A percentile compares a stretch with the other conserved stretches of the same genome.
These are phyloP conservation scores for Leucoagaricus sp. DNA, from an alignment of 1,284 basidiomycete genomes.

Conservation along the genomic window DNA sequence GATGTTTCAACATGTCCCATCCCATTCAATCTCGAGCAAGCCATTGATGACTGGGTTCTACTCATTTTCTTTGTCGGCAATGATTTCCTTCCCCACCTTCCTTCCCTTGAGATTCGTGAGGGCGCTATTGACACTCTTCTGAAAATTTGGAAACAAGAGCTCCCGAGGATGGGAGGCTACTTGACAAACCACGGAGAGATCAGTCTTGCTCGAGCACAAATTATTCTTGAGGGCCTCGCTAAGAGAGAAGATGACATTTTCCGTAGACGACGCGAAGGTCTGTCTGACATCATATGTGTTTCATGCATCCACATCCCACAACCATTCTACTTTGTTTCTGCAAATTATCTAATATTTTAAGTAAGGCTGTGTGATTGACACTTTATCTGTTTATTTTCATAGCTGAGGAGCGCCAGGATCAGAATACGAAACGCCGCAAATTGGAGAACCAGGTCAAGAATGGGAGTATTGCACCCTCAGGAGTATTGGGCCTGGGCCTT, in stretches of 20 bases:
- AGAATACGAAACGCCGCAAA: constrained; percentile 85
- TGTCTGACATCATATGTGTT: constrained; percentile 37
- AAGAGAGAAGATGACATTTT: constrained; percentile 96
- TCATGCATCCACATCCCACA: constrained; percentile 17
- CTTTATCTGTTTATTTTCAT: constrained; percentile 28
- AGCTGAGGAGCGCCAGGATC: constrained; percentile 94
- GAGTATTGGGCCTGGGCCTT: constrained; percentile 22
- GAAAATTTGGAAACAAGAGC: constrained; percentile 92
- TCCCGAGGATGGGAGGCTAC: constrained; percentile 96
- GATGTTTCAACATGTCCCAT: constrained; percentile 79
- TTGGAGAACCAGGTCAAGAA: constrained; percentile 66
- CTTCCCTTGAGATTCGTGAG: constrained; percentile 97
- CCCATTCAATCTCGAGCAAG: constrained; percentile 94
- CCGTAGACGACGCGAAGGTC: constrained; percentile 87
- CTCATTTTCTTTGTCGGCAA: constrained; percentile 99
- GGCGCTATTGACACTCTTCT: constrained; percentile 97
- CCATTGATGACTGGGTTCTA: constrained; percentile 99
- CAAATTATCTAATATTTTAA: constrained; percentile 16
- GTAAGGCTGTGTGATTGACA: constrained; percentile 25
- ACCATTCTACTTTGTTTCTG: constrained; percentile 17
- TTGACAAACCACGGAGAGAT: constrained; percentile 92
- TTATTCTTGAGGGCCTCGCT: constrained; percentile 95
- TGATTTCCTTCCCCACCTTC: constrained; percentile 98
- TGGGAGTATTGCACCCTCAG: constrained; percentile 42
- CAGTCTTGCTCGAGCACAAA: constrained; percentile 84